phyloP scores from a whole-genome alignment of 2,329 filamentous ascomycete genomes.

The Atkinsonella texensis region DNA sequence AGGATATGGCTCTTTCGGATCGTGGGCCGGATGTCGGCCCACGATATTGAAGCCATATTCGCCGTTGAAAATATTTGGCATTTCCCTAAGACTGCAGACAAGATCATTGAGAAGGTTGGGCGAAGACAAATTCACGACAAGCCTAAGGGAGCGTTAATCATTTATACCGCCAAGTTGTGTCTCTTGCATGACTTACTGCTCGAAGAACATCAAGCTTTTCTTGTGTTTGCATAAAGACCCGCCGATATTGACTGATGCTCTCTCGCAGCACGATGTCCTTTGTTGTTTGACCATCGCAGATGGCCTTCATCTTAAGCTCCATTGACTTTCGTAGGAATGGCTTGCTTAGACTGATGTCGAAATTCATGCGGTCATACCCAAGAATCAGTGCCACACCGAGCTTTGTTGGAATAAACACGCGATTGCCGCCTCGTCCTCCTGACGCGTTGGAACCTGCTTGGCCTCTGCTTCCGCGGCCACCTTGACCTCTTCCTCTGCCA shows the following conservation, averaged over 20 bases:
- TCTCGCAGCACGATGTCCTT: slow-evolving; percentile 66
- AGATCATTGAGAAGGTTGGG: slow-evolving; percentile 1
- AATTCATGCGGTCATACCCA: slow-evolving; percentile 88
- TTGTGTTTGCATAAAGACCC: slow-evolving; percentile 72
- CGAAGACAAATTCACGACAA: slow-evolving; percentile 27
- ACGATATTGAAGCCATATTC: not conserved
- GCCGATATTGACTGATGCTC: slow-evolving; percentile 75
- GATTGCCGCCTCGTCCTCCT: slow-evolving; percentile 40
- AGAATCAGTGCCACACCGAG: slow-evolving; percentile 85
- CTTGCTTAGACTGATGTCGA: slow-evolving; percentile 86
- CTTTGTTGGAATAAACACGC: slow-evolving; percentile 86
- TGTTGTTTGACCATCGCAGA: slow-evolving; percentile 76
- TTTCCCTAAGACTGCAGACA: no score
- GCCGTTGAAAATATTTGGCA: no score
- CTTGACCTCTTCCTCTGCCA: slow-evolving; percentile 36
- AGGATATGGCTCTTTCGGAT: no score
- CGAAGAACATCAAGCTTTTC: slow-evolving; percentile 59
- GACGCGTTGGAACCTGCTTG: slow-evolving; percentile 30
- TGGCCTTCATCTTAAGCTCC: slow-evolving; percentile 93
- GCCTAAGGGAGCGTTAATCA: slow-evolving; percentile 15
- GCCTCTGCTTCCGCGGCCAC: slow-evolving; percentile 27
- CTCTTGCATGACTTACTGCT: slow-evolving; percentile 35
- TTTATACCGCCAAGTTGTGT: not conserved
- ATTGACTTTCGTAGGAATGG: slow-evolving; percentile 96
- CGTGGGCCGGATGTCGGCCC: not conserved